A percentile compares a stretch with the other conserved stretches of the same genome.
These are phyloP conservation scores for Boletus patriciae DNA, from an alignment of 768 basidiomycete species.

Conservation along the genomic window DNA sequence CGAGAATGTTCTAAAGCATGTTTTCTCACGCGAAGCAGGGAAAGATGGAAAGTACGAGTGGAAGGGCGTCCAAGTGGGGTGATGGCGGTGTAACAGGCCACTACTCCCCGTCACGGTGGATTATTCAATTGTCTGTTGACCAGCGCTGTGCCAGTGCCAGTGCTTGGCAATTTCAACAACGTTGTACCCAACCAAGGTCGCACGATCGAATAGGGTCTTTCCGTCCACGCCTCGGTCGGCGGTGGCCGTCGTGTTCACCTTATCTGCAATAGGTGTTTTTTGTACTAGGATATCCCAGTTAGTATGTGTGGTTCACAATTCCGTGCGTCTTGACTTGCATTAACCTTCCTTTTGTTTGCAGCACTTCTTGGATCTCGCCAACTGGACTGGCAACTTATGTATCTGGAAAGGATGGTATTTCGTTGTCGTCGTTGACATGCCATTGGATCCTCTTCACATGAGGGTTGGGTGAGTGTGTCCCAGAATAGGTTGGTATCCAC, in stretches of 20 bases:
- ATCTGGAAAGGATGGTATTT: background rate
- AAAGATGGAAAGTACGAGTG: background rate
- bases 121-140: background rate
- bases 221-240: background rate
- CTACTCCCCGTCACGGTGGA: background rate
- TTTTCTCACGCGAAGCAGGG: slow-evolving; percentile 4
- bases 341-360: background rate
- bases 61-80: background rate
- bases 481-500: background rate
- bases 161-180: background rate
- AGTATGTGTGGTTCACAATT: background rate
- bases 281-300: background rate
- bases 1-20: background rate
- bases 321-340: background rate
- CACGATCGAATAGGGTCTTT: background rate
- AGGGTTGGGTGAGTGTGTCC: background rate
- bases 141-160: background rate
- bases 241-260: background rate
- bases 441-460: background rate
- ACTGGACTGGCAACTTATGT: background rate
- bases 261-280: background rate
- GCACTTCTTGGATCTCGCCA: background rate
- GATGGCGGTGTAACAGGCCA: slow-evolving; percentile 2
- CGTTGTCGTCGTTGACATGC: background rate
- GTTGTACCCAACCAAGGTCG: background rate